Evolutionary conservation across 768 basidiomycete species (phyloP).

Genomic region (Hygrophoropsis aurantiaca): DNA sequence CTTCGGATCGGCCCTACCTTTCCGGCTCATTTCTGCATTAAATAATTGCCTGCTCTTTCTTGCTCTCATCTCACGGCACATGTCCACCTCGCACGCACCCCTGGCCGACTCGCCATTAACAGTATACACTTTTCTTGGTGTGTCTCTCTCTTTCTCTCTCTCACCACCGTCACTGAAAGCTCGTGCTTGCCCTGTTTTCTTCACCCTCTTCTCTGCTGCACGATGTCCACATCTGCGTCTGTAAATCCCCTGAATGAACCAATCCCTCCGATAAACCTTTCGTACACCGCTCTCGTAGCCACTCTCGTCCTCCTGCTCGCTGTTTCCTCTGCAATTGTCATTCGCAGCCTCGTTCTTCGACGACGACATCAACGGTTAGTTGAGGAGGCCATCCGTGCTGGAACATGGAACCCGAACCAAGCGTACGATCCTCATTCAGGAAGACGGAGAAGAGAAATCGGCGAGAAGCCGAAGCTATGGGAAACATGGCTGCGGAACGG

Average conservation of each 20-base stretch:
- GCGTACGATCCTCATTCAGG: conserved; percentile 10
- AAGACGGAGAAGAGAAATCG: conserved; percentile 24
- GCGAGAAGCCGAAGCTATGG: conserved; percentile 31
- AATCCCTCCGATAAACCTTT: conserved; percentile 10
- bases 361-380: conserved; percentile 57
- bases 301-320: conserved; percentile 67
- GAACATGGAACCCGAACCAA: conserved; percentile 51
- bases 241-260: conserved; percentile 1
- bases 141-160: conserved; percentile 3
- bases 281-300: conserved; percentile 49
- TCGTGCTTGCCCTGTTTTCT: conserved; percentile 1
- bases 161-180: not conserved
- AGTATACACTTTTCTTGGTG: conserved; percentile 35
- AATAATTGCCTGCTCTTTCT: conserved; percentile 1
- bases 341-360: conserved; percentile 64
- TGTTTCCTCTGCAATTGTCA: conserved; percentile 66
- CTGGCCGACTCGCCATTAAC: conserved; percentile 4
- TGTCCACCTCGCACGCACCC: not conserved
- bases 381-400: conserved; percentile 64
- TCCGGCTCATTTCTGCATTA: conserved; percentile 3
- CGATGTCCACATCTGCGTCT: conserved; percentile 17
- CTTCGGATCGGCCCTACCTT: conserved; percentile 1
- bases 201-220: not conserved
- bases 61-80: conserved; percentile 3
- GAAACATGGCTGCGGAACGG: conserved; percentile 20